phyloP scores from a whole-genome alignment of 805 yeast genomes.

The Starmera pachycereana region DNA sequence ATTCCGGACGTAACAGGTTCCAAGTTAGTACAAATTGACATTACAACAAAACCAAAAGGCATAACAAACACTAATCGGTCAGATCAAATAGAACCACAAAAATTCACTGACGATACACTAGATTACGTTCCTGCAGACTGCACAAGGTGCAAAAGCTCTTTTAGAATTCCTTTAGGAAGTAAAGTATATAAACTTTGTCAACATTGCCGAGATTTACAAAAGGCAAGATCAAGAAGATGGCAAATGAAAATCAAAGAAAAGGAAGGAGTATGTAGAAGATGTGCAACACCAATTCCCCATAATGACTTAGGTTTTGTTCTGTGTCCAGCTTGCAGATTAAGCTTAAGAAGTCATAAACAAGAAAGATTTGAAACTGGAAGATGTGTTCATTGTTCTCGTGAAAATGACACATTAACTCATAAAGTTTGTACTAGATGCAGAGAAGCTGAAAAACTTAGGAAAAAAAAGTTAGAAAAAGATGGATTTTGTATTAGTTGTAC shows the following conservation, averaged over 20 bases:
- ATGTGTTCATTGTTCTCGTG: slow-evolving; percentile 63
- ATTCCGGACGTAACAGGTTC: background rate
- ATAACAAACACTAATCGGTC: too few species aligned
- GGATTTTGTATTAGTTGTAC: slow-evolving; percentile 62
- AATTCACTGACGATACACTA: background rate
- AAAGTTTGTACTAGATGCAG: slow-evolving; percentile 62
- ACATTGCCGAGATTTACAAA: slow-evolving; percentile 54
- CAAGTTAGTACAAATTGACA: background rate
- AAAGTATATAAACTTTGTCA: slow-evolving; percentile 44
- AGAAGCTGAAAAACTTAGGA: slow-evolving; percentile 46
- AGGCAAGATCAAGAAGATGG: slow-evolving; percentile 57
- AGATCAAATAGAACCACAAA: too few species aligned
- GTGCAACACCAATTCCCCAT: slow-evolving; percentile 44
- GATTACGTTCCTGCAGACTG: slow-evolving; percentile 22
- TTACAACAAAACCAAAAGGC: too few species aligned
- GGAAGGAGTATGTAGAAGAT: slow-evolving; percentile 53
- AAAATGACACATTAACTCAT: slow-evolving; percentile 35
- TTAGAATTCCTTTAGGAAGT: slow-evolving; percentile 29
- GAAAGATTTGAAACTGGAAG: slow-evolving; percentile 51
- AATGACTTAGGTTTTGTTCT: slow-evolving; percentile 44
- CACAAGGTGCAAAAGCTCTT: slow-evolving; percentile 50
- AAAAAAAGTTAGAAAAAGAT: slow-evolving; percentile 43
- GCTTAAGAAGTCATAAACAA: slow-evolving; percentile 44
- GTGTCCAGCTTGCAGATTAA: slow-evolving; percentile 50
- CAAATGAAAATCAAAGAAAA: slow-evolving; percentile 49